Evolutionary conservation across 768 basidiomycete genomes (phyloP), one percentile per base, ranked within the genome.

Genomic region (Daedaleopsis sinensis): DNA sequence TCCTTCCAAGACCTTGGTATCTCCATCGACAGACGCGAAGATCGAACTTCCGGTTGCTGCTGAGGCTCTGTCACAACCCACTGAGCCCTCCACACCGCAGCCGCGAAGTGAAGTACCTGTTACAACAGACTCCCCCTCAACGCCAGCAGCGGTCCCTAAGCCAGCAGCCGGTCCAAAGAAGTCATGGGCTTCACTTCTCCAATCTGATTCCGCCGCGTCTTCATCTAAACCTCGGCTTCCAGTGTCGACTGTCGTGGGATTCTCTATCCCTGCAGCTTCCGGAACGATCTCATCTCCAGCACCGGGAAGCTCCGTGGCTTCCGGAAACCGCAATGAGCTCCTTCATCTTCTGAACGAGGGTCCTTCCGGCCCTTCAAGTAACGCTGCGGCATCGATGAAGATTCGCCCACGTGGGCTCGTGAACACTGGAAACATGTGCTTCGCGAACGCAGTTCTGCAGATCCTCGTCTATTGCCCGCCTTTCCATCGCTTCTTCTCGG

Each of bases 371-470:
- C 60, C 65, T 6, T 37, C 58, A 15, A 56, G 55, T 1, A 57
- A 49, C 37, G 36, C 36, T 12, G 63, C 63, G 6, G 58, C 59
- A 24, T 57, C 68, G 19, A 64, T 65, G 11, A 61, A 66, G 55
- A 83, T 92, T 37, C 78, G 80, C 8, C 86, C 93, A 0, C 81
- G 96, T 15, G 96, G 96, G 5, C 77, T 99, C 52, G 81, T 98
- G 66, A 99, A 99, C 74, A 90, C 86, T 2, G 96, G 96, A 0
- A 99, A 99, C 75, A 89, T 98, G 88, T 99, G 96, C 73, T 99
- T 98, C 71, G 95, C 95, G 32, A 99, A 98, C 69, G 87, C 94
- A 0, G 91, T 98, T 23, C 78, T 99, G 35, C 96, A 98, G 77
- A 85, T 91, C 1, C 80, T 99, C 32, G 84, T 96, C 0, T 96